These are phyloP conservation scores for Megacollybia marginata DNA, from an alignment of 768 basidiomycete species.

Conservation along the genomic window DNA sequence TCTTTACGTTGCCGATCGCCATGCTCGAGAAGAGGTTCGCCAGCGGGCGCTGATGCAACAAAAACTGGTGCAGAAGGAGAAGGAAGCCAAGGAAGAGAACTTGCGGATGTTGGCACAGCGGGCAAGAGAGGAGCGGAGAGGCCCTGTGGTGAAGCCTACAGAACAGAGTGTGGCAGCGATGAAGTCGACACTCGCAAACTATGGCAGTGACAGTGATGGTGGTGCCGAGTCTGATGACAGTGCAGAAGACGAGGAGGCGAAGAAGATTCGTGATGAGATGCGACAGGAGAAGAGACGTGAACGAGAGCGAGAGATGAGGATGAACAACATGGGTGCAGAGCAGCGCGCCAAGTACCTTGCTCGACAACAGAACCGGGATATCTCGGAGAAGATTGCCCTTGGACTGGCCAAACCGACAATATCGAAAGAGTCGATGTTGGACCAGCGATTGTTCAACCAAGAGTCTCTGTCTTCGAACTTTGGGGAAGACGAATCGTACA, in stretches of 20 bases:
- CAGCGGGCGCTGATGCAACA: conserved; percentile 98
- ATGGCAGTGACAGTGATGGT: conserved; percentile 72
- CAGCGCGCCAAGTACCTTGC: conserved; percentile 94
- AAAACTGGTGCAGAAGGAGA: conserved; percentile 97
- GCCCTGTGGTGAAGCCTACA: conserved; percentile 58
- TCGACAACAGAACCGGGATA: conserved; percentile 95
- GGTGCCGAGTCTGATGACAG: conserved; percentile 47
- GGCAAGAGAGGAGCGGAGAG: conserved; percentile 89
- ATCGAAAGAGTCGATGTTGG: conserved; percentile 96
- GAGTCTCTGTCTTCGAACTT: conserved; percentile 78
- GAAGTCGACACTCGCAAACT: conserved; percentile 73
- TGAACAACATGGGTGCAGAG: conserved; percentile 98
- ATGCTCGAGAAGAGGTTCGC: conserved; percentile 96
- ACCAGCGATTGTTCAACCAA: conserved; percentile 96
- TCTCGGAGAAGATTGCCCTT: conserved; percentile 97
- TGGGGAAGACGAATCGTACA: conserved; percentile 91
- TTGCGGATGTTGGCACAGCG: conserved; percentile 90
- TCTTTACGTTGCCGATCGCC: conserved; percentile 90
- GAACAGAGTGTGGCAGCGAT: conserved; percentile 63
- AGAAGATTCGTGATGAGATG: conserved; percentile 83
- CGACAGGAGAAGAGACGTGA: conserved; percentile 87
- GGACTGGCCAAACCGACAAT: conserved; percentile 95
- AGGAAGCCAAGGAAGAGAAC: conserved; percentile 94
- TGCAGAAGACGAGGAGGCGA: conserved; percentile 79
- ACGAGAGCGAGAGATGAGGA: conserved; percentile 94